Percentiles rank a stretch among this genome's conserved stretches.
These are phyloP conservation scores for Solanum bulbocastanum DNA, from an alignment of 257 asterid genomes.

Conservation along the genomic window DNA sequence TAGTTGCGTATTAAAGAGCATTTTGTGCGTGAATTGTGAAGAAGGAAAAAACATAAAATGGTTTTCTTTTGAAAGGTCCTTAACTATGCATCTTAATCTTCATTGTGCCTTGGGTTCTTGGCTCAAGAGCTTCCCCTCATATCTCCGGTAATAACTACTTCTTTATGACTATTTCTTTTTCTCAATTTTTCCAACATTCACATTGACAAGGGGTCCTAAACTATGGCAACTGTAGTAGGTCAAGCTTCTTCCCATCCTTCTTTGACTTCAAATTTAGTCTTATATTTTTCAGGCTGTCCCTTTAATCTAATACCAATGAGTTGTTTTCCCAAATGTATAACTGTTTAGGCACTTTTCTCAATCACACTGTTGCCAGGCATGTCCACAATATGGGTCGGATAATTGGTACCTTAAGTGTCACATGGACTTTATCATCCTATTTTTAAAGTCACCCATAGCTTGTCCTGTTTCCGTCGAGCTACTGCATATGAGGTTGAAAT, in stretches of 20 bases:
- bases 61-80: background rate
- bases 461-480: background rate
- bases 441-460: background rate
- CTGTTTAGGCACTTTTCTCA: background rate
- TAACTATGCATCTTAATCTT: background rate
- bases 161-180: background rate
- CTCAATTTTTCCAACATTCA: background rate
- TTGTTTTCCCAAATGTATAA: background rate
- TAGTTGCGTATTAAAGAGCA: background rate
- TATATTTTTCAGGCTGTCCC: background rate
- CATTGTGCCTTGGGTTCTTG: background rate
- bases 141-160: background rate
- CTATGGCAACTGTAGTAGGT: background rate
- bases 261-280: background rate
- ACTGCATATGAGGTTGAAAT: background rate
- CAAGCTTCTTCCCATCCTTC: background rate
- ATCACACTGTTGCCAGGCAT: background rate
- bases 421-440: background rate
- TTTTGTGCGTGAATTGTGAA: background rate
- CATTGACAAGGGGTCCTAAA: background rate
- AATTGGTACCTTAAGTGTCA: background rate
- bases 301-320: background rate
- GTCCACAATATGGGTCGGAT: background rate
- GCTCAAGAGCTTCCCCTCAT: background rate
- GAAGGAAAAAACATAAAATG: background rate